Evolutionary conservation across 73 alveolate genomes (phyloP), one percentile per base, ranked within the genome.

Genomic region (Chromera velia): DNA sequence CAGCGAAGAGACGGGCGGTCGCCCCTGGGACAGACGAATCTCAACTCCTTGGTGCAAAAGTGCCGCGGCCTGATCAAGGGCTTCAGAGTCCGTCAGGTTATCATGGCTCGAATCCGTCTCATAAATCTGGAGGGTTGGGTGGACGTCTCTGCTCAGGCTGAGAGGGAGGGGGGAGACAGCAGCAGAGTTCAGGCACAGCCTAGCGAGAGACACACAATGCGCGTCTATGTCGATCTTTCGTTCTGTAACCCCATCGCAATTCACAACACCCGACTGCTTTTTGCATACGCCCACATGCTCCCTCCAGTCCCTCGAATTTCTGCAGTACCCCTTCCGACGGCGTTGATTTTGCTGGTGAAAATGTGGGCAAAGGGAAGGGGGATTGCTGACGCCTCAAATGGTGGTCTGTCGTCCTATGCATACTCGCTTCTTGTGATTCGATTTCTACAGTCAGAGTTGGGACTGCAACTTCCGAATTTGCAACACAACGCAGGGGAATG

Each of bases 341-440:
- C n/a, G n/a, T n/a, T n/a, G n/a, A n/a, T n/a, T n/a, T n/a, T 72
- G n/a, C 34, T 1, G 28, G 73, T 72, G 24, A 72, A 72, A 32
- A 24, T 0, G 28, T 72, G 81, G 73, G 81, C 81, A 0, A 72
- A 72, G 4, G 0, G 75, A 30, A 28, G 28, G n/a, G 73, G 28
- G n/a, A 72, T 72, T 22, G 73, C 76, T 72, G 75, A 72, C 1
- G 75, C 81, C n/a, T 24, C 27, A 24, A 72, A 31, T 32, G 81
- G 81, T 19, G 46, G 75, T 31, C 76, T 72, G 0, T 30, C 76
- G 0, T 28, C 81, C 22, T 72, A 72, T 72, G 81, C 81, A n/a
- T 72, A 72, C 46, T n/a, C 46, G 33, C 22, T 72, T 22, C 28
- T 72, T 0, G 80, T 72, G 26, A 72, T 72, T 72, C 46, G 0